A percentile compares a stretch with the other conserved stretches of the same genome.
phyloP scores from a whole-genome alignment of 2,329 filamentous ascomycete genomes.

The Stachybotrys elegans region DNA sequence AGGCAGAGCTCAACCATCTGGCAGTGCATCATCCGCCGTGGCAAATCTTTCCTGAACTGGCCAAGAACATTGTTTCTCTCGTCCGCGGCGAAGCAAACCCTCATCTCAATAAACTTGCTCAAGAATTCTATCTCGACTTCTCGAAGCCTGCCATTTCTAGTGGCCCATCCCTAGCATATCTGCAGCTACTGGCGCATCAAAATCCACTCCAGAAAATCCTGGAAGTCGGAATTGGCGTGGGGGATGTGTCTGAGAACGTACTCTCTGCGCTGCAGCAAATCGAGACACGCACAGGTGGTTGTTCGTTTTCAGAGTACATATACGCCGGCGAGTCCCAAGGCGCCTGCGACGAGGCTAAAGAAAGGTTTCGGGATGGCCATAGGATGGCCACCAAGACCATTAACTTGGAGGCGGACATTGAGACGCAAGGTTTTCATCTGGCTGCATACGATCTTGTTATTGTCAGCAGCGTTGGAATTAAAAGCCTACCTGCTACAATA shows the following conservation, averaged over 20 bases:
- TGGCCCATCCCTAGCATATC: too few relatives aligned
- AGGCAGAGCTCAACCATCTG: too few relatives aligned
- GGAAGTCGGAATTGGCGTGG: conserved; percentile 34
- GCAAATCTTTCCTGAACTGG: too few relatives aligned
- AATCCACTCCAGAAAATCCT: conserved; percentile 29
- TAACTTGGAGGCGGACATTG: too few relatives aligned
- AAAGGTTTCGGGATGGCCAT: too few relatives aligned
- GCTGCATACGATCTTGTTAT: conserved; percentile 17
- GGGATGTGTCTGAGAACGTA: conserved; percentile 13
- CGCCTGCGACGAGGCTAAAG: background rate
- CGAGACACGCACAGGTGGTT: background rate
- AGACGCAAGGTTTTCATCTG: conserved; percentile 13
- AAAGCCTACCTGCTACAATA: conserved; percentile 16
- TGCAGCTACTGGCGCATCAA: conserved; percentile 17
- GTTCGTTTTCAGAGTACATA: conserved; percentile 23
- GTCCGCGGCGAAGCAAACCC: too few relatives aligned
- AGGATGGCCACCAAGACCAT: too few relatives aligned
- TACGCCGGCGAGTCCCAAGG: conserved; percentile 29
- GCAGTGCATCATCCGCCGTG: too few relatives aligned
- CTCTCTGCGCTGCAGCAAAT: conserved; percentile 2
- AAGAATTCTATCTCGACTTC: too few relatives aligned
- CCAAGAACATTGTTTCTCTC: too few relatives aligned
- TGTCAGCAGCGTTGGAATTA: conserved; percentile 23
- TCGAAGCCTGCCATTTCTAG: too few relatives aligned
- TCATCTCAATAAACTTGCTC: too few relatives aligned